These are phyloP conservation scores for Rhodotorula kratochvilovae DNA, from an alignment of 768 basidiomycete genomes.

Conservation along the genomic window DNA sequence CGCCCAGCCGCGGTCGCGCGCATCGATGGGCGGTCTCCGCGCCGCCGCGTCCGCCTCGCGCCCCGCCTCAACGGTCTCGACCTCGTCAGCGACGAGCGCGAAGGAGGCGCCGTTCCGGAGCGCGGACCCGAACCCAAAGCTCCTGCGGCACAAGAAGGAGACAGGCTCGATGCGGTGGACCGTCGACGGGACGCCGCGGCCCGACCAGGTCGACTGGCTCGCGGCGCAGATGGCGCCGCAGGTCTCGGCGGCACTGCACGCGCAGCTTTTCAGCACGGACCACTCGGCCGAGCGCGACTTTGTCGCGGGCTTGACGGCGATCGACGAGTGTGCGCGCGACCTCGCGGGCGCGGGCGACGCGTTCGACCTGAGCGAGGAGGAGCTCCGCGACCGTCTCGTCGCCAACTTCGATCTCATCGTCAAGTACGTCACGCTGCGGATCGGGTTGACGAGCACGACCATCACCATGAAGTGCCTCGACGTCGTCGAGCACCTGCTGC, in stretches of 20 bases:
- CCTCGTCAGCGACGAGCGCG: conserved; percentile 42
- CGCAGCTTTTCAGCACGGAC: conserved; percentile 85
- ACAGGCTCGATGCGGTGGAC: conserved; percentile 41
- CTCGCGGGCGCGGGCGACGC: conserved; percentile 57
- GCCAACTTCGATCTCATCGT: conserved; percentile 86
- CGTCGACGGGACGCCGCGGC: conserved; percentile 62
- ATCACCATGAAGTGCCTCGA: conserved; percentile 82
- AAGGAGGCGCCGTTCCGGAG: conserved; percentile 46
- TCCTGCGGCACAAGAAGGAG: conserved; percentile 38
- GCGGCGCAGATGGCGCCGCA: conserved; percentile 88
- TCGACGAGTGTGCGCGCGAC: conserved; percentile 61
- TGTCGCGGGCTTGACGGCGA: conserved; percentile 65
- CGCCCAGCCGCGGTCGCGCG: conserved; percentile 43
- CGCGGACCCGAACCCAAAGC: conserved; percentile 38
- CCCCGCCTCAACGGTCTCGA: background rate
- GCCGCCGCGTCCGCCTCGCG: conserved; percentile 37
- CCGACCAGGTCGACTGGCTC: conserved; percentile 78
- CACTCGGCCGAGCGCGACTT: conserved; percentile 93
- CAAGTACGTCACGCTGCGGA: conserved; percentile 87
- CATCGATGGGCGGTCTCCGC: conserved; percentile 35
- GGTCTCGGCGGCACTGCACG: conserved; percentile 67
- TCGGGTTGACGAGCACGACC: conserved; percentile 86
- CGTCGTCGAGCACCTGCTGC: conserved; percentile 69
- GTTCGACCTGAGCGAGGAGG: conserved; percentile 52
- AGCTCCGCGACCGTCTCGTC: conserved; percentile 62